Percentiles rank a stretch among this genome's conserved stretches.
These are phyloP conservation scores for Evernia prunastri DNA, from an alignment of 495 filamentous ascomycete genomes.

Conservation along the genomic window DNA sequence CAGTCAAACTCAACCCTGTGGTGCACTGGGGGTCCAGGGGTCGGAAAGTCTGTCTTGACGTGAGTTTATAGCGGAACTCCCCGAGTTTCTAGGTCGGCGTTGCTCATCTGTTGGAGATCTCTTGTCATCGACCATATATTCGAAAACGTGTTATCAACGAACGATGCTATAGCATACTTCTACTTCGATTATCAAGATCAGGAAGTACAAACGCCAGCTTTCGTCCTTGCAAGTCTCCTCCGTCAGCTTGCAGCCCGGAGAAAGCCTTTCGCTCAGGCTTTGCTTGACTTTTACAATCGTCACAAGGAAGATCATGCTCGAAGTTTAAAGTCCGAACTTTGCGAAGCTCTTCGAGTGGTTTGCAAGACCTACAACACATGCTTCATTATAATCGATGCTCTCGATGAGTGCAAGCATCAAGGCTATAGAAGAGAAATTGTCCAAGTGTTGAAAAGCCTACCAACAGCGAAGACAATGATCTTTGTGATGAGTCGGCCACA, in stretches of 20 bases:
- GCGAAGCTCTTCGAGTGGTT: neutral
- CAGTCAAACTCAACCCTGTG: constrained; percentile 3
- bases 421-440: constrained; percentile 17
- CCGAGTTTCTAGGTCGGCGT: no score
- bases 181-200: constrained; percentile 18
- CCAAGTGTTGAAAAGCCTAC: constrained; percentile 16
- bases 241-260: constrained; percentile 8
- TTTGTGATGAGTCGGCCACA: constrained; percentile 30
- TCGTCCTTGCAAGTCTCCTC: constrained; percentile 8
- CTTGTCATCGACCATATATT: constrained; percentile 16
- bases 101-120: constrained; percentile 1
- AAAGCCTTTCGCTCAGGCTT: neutral
- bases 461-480: constrained; percentile 6
- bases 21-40: constrained; percentile 16
- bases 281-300: constrained; percentile 9
- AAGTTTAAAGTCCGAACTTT: neutral
- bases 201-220: constrained; percentile 6
- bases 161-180: constrained; percentile 13
- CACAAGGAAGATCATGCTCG: neutral
- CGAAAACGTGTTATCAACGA: neutral
- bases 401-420: constrained; percentile 31
- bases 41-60: constrained; percentile 16
- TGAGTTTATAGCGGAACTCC: no score
- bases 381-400: constrained; percentile 16
- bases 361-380: neutral